Base-by-base conservation (phyloP, 805 yeast genomes). In the Nakazawaea ernobii region DNA sequence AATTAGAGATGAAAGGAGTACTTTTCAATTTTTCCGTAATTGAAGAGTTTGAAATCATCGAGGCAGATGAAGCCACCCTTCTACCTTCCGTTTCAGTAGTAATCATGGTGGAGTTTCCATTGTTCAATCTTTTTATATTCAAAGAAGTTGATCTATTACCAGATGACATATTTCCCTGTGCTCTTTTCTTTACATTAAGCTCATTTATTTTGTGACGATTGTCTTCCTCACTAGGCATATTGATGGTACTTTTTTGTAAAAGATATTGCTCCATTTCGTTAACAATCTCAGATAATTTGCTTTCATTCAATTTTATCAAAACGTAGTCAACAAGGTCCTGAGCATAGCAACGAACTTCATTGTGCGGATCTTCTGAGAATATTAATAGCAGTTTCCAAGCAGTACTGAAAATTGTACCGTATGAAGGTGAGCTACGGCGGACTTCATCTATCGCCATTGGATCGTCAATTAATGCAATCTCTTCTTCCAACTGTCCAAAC, bases 361-460 rank as follows among this genome's bases (percentile, higher is more conserved):
- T 67, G 62, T 85, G 94, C 0, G 98, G 96, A 63, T 94, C 99
- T 53, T 85, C 90, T 1, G 95, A 78, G 28, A 89, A 65, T 27
- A 88, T 80, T 41, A 94, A 69, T 32, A 92, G 62, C 0, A 92
- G 82, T 54, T 89, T 86, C 97, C 98, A 94, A 8, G 85, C 79
- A 1, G 95, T 85, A 46, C 88, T 78, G 61, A 85, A 88, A 8
- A 89, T 75, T 0, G 96, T 84, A 1, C 97, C 96, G 60, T 88
- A 86, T 0, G 96, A 94, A 1, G 95, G 86, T 0, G 87, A 74
- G 37, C 73, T 73, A 55, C 85, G 74, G 43, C 86, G 69, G 52
- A 82, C 78, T 40, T 80, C 87, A 47, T 80, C 84, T 30, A 83
- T 74, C 45, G 71, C 68, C 43, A 75, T 72, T 13, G 86, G 80